These are phyloP conservation scores for Aspergillus spinulosporus DNA, from an alignment of 2,329 filamentous ascomycete genomes.

Conservation along the genomic window DNA sequence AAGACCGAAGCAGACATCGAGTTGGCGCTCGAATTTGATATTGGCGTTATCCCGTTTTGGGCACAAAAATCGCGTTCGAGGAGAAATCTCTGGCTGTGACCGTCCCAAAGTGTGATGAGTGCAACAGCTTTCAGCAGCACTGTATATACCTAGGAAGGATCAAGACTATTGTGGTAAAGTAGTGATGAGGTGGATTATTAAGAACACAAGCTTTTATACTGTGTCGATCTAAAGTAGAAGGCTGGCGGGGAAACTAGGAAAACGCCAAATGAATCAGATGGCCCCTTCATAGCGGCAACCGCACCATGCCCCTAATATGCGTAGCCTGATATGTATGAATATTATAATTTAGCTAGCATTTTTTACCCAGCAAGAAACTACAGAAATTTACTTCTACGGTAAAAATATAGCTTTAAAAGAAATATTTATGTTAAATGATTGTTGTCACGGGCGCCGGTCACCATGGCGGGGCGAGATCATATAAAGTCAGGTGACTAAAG, in stretches of 20 bases:
- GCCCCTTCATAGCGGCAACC: no score
- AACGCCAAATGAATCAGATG: no score
- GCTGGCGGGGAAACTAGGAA: background rate
- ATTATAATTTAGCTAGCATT: no score
- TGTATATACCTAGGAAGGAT: background rate
- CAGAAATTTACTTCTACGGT: no score
- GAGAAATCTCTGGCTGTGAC: background rate
- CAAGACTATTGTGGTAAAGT: background rate
- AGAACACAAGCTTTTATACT: background rate
- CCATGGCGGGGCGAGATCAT: no score
- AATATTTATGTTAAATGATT: no score
- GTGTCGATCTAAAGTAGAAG: background rate
- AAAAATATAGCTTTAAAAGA: no score
- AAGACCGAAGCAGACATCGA: conserved; percentile 26
- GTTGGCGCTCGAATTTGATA: background rate
- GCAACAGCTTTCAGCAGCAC: background rate
- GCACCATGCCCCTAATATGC: no score
- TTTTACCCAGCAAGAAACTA: no score
- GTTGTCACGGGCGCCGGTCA: no score
- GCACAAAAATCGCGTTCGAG: background rate
- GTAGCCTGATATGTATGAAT: no score
- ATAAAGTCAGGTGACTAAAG: no score
- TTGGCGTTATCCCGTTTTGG: background rate
- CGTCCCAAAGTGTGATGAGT: background rate
- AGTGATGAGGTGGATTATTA: background rate